Conservation (phyloP, 208 protist genomes). For the Wallacemonas rigidus region DNA sequence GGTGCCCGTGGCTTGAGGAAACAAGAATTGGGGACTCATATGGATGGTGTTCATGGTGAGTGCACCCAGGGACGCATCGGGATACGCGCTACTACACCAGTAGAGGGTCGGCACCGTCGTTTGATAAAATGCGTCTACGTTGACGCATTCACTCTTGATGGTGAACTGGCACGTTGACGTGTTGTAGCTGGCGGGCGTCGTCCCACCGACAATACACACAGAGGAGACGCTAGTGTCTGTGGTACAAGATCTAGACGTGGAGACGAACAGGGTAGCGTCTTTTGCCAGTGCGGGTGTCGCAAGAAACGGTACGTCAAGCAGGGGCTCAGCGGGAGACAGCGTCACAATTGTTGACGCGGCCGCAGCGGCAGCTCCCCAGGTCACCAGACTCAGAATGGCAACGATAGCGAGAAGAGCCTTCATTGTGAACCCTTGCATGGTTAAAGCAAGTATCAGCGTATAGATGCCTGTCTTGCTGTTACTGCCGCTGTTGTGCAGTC, state of each 20-base stretch:
- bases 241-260: slow-evolving; percentile 27
- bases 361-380: background rate
- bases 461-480: too few relatives aligned
- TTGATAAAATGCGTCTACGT: slow-evolving; percentile 26
- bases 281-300: slow-evolving; percentile 26
- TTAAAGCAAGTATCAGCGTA: background rate
- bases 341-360: slow-evolving; percentile 24
- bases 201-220: slow-evolving; percentile 40
- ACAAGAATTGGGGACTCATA: slow-evolving; percentile 33
- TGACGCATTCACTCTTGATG: slow-evolving; percentile 28
- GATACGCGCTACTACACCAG: slow-evolving; percentile 49
- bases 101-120: slow-evolving; percentile 41
- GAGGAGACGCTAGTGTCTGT: slow-evolving; percentile 16
- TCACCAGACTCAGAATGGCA: background rate
- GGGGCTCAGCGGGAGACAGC: slow-evolving; percentile 31
- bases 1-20: slow-evolving; percentile 15
- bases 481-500: slow-evolving; percentile 3
- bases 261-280: slow-evolving; percentile 47
- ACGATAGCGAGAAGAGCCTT: slow-evolving; percentile 5
- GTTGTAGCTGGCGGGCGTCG: slow-evolving; percentile 26
- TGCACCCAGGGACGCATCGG: slow-evolving; percentile 19
- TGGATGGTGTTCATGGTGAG: slow-evolving; percentile 42
- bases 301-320: slow-evolving; percentile 59
- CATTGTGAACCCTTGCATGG: slow-evolving; percentile 13
- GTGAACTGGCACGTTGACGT: slow-evolving; percentile 50